phyloP scores from a whole-genome alignment of 768 basidiomycete species.

The Suillus alpinus region DNA sequence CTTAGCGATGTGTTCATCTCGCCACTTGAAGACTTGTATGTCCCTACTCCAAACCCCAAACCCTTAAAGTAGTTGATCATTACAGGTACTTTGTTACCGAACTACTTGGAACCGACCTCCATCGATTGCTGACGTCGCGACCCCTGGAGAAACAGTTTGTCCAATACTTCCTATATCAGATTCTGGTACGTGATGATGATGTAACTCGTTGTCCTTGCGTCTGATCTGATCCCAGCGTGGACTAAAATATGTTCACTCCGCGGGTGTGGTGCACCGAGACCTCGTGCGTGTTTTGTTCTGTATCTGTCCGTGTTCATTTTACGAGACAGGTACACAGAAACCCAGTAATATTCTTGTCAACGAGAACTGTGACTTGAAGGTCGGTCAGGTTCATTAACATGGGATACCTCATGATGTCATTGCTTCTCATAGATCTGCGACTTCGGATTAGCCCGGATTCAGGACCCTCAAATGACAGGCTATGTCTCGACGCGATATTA shows the following conservation, averaged over 20 bases:
- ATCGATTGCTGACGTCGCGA: conserved; percentile 92
- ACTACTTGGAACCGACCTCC: conserved; percentile 95
- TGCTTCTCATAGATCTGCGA: conserved; percentile 78
- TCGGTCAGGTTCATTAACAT: conserved; percentile 27
- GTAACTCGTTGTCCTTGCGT: conserved; percentile 1
- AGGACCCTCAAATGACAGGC: conserved; percentile 99
- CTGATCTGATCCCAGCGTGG: conserved; percentile 64
- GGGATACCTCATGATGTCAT: conserved; percentile 7
- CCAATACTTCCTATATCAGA: conserved; percentile 99
- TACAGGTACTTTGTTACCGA: conserved; percentile 97
- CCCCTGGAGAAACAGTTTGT: conserved; percentile 99
- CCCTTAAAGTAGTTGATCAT: not conserved
- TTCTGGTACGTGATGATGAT: conserved; percentile 60
- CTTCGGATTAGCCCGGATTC: conserved; percentile 96
- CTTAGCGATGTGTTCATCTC: conserved; percentile 99
- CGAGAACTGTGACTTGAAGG: conserved; percentile 99
- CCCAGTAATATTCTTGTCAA: conserved; percentile 99
- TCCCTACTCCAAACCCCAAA: conserved; percentile 12
- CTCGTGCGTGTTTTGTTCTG: conserved; percentile 49
- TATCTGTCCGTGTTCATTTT: not conserved
- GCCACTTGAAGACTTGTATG: conserved; percentile 95
- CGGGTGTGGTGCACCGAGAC: conserved; percentile 97
- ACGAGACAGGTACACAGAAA: conserved; percentile 57
- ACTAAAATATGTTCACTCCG: conserved; percentile 98
- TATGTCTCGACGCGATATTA: conserved; percentile 99